Base-by-base conservation (phyloP, 2,329 filamentous ascomycete species). In the Reticulascus tulasneorum region DNA sequence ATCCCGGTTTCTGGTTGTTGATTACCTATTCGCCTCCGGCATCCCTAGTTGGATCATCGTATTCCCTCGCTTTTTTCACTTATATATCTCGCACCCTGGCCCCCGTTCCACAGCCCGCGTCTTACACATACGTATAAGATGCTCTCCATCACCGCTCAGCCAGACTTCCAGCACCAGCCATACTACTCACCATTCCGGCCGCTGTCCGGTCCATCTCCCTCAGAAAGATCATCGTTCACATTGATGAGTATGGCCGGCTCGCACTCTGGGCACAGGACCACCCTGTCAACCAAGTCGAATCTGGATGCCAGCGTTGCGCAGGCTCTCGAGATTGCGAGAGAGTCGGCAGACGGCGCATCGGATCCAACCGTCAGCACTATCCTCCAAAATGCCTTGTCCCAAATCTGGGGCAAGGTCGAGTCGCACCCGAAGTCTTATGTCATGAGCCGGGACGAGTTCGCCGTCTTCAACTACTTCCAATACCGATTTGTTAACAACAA, bases 381-480 rank as follows among this genome's bases (percentile, higher is more conserved):
- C 38, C 77, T 94, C 24, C 81, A 89, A 54, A 58, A 58, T 33
- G 81, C 77, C 20, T 65, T 88, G 32, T 54, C 63, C 2, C 67
- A 75, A 44, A 76, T 90, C 45, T 91, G 86, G 85, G 56, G 54
- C 27, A 81, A 77, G 49, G 73, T 94, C 38, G 64, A 80, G 49
- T 66, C 69, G 4, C 66, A 82, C 21, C 84, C 84, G 2, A 63
- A 75, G 33, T 67, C 69, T n/a, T 94, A 91, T 59, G 61, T 93
- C 46, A 79, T 94, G 67, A 79, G 69, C 22, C 69, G 74, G 44
- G 79, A 87, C 59, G 87, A 94, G 62, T 94, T 93, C 53, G 79
- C 85, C 36, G 73, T 94, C 42, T 89, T 94, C 76, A 94, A 93
- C 67, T 91, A 83, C 60, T 91, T 84, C 59, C 82, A 85, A 44